phyloP scores from a whole-genome alignment of 2,329 filamentous ascomycete species.

The Diaporthe citriasiana region DNA sequence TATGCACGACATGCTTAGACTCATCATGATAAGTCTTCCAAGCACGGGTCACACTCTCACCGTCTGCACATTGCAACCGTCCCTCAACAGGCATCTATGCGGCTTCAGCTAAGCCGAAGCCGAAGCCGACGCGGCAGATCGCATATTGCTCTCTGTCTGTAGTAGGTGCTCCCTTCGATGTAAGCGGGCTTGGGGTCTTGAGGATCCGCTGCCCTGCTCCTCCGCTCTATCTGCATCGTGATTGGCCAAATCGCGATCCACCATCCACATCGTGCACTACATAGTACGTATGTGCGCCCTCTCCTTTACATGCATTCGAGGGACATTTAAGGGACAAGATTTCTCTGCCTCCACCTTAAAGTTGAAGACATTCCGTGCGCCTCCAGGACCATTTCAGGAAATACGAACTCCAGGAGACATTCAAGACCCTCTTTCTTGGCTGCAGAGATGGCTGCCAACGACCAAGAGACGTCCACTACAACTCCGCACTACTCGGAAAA shows the following conservation, averaged over 20 bases:
- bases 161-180: background rate
- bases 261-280: slow-evolving; percentile 9
- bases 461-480: background rate
- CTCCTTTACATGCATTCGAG: slow-evolving; percentile 25
- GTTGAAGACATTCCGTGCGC: background rate
- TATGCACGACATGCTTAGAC: background rate
- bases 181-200: background rate
- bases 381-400: background rate
- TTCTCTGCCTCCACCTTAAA: background rate
- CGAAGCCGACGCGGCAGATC: background rate
- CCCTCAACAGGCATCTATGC: background rate
- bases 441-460: background rate
- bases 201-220: background rate
- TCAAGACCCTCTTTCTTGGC: background rate
- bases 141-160: background rate
- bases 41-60: background rate
- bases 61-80: background rate
- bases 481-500: slow-evolving; percentile 40
- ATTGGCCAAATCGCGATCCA: slow-evolving; percentile 25
- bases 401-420: background rate
- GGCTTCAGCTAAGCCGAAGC: background rate
- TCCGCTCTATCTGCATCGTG: background rate
- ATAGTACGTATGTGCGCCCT: slow-evolving; percentile 12
- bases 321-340: background rate
- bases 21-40: background rate